These are phyloP conservation scores for Volutella citrinella DNA, from an alignment of 2,329 filamentous ascomycete species.

Conservation along the genomic window DNA sequence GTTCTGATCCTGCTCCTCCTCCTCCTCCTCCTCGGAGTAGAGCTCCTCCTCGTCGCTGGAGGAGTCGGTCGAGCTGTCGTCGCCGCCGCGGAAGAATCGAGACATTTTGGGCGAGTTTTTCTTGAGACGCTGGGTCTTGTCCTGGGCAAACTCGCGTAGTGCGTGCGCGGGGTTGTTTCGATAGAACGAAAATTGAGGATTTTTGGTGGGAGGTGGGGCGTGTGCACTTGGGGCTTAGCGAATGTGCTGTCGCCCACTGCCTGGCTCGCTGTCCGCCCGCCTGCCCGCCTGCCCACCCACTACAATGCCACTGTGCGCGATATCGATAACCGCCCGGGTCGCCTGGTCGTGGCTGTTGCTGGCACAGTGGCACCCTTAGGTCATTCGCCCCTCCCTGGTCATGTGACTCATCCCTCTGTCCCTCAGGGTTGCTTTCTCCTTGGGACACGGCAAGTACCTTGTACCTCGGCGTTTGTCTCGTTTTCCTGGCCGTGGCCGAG, in stretches of 20 bases:
- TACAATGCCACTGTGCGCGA: no score
- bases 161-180: conserved; percentile 37
- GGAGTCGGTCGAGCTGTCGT: conserved; percentile 92
- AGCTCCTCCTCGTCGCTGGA: conserved; percentile 96
- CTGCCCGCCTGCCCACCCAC: no score
- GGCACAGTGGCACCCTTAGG: no score
- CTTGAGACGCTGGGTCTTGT: conserved; percentile 26
- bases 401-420: no score
- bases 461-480: no score
- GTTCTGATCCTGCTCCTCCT: conserved; percentile 48
- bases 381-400: no score
- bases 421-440: no score
- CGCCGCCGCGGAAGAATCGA: conserved; percentile 90
- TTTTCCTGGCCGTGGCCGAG: conserved; percentile 16
- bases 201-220: conserved; percentile 43
- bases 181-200: conserved; percentile 37
- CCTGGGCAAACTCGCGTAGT: conserved; percentile 27
- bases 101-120: conserved; percentile 67
- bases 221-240: conserved; percentile 37
- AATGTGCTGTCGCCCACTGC: no score
- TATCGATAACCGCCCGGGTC: no score
- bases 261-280: no score
- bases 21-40: conserved; percentile 58
- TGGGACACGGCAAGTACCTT: no score
- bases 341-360: no score